Conservation (phyloP, 768 basidiomycete species). For the Tulasnella sp. region DNA sequence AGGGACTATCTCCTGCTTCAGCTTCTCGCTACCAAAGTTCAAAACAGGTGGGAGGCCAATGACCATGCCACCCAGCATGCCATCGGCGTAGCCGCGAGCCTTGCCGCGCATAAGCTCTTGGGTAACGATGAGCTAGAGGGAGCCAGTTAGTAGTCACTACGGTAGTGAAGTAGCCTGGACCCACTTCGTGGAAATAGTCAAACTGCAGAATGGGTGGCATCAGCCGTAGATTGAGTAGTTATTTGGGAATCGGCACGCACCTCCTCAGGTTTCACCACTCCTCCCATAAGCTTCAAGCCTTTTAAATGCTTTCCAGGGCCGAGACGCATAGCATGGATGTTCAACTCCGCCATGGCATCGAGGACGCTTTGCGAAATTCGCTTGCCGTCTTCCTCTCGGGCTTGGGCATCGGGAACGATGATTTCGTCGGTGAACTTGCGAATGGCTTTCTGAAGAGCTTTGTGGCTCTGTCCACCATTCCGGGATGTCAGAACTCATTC, state of each 20-base stretch:
- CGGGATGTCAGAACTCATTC: not conserved
- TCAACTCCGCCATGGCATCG: constrained; percentile 70
- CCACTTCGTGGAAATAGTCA: constrained; percentile 88
- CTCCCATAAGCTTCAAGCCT: constrained; percentile 64
- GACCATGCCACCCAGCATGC: constrained; percentile 36
- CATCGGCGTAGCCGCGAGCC: constrained; percentile 80
- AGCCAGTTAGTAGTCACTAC: not conserved
- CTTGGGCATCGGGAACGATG: constrained; percentile 59
- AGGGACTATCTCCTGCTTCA: constrained; percentile 58
- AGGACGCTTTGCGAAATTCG: constrained; percentile 73
- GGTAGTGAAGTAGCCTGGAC: constrained; percentile 1
- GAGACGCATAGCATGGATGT: constrained; percentile 80
- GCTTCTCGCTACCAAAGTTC: constrained; percentile 72
- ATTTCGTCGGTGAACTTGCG: constrained; percentile 68
- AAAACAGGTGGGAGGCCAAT: constrained; percentile 83
- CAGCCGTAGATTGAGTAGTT: not conserved
- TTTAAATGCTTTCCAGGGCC: constrained; percentile 84
- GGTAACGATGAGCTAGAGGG: constrained; percentile 54
- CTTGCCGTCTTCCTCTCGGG: constrained; percentile 81
- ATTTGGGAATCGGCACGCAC: not conserved
- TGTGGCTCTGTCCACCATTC: constrained; percentile 36
- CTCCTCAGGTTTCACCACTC: constrained; percentile 64
- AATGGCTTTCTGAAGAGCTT: constrained; percentile 61
- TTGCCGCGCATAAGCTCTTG: constrained; percentile 75
- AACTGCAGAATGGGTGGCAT: constrained; percentile 29